phyloP scores from a whole-genome alignment of 305 asterid genomes.

The Solanum hybrid region DNA sequence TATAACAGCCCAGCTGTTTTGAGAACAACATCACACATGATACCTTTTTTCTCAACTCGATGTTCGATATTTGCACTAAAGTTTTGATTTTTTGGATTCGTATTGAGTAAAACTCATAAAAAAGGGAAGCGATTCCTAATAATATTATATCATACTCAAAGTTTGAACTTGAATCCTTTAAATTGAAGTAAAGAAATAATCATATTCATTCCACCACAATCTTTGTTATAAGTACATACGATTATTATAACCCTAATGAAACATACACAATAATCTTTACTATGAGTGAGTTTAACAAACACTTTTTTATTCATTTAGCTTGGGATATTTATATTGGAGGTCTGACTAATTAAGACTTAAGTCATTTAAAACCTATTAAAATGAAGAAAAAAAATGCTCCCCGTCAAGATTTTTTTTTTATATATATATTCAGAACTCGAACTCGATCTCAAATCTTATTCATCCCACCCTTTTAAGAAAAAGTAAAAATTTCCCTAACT shows the following conservation, averaged over 20 bases:
- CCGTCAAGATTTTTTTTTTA: background rate
- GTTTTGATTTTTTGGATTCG: accelerated
- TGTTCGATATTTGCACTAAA: background rate
- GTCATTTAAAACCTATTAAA: background rate
- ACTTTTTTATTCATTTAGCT: background rate
- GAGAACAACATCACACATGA: background rate
- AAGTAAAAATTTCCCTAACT: background rate
- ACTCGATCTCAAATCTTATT: background rate
- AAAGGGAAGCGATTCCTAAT: background rate
- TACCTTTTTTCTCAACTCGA: background rate
- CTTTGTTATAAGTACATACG: background rate
- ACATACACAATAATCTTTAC: background rate
- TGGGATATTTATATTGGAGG: background rate
- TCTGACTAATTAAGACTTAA: background rate
- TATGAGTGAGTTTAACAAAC: background rate
- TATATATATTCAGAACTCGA: background rate
- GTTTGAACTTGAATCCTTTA: background rate
- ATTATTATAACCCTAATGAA: background rate
- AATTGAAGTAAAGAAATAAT: background rate
- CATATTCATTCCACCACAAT: background rate
- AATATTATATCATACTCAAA: background rate
- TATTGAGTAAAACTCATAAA: background rate
- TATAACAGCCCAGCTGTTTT: background rate
- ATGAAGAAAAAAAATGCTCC: background rate
- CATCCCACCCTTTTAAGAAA: background rate